These are phyloP conservation scores for Kurtzmaniella quercitrusa DNA, from an alignment of 1,139 yeast species.

Conservation along the genomic window DNA sequence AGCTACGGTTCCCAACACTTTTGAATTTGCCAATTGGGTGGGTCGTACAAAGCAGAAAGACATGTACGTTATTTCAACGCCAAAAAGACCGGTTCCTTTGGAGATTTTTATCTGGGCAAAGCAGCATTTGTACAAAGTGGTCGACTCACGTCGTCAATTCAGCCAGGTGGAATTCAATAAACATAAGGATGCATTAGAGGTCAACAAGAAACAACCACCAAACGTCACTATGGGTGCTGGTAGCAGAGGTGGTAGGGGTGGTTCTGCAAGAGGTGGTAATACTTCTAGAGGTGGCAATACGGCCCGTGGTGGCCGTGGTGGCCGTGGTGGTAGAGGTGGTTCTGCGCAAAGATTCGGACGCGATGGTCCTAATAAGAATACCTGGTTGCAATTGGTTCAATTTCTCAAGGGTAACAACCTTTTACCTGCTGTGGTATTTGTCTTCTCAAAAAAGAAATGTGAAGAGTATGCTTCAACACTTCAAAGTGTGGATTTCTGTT, in stretches of 20 bases:
- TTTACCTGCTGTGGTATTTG: constrained; percentile 89
- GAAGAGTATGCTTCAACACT: constrained; percentile 88
- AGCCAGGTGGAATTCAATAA: constrained; percentile 58
- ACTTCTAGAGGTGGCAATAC: constrained; percentile 24
- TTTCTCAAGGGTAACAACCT: constrained; percentile 61
- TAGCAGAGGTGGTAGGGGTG: constrained; percentile 44
- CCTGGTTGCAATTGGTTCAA: constrained; percentile 77
- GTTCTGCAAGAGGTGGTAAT: constrained; percentile 41
- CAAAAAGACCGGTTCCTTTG: constrained; percentile 92
- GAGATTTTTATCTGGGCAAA: constrained; percentile 84
- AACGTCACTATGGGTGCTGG: constrained; percentile 38
- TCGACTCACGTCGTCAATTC: constrained; percentile 71
- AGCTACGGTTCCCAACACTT: constrained; percentile 96
- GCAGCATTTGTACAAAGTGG: constrained; percentile 60
- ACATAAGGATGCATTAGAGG: constrained; percentile 52
- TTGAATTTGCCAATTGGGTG: constrained; percentile 97
- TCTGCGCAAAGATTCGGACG: constrained; percentile 34
- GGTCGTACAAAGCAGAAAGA: constrained; percentile 96
- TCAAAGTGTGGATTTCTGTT: constrained; percentile 73
- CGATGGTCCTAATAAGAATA: constrained; percentile 73
- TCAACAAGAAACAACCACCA: constrained; percentile 28
- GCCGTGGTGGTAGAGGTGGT: constrained; percentile 15
- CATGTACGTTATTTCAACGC: constrained; percentile 91
- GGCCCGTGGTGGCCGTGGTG: constrained; percentile 15
- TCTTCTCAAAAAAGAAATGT: constrained; percentile 88